Evolutionary conservation across 192 early-diverging fungal genomes (phyloP).

Genomic region (Pilaira anomala): DNA sequence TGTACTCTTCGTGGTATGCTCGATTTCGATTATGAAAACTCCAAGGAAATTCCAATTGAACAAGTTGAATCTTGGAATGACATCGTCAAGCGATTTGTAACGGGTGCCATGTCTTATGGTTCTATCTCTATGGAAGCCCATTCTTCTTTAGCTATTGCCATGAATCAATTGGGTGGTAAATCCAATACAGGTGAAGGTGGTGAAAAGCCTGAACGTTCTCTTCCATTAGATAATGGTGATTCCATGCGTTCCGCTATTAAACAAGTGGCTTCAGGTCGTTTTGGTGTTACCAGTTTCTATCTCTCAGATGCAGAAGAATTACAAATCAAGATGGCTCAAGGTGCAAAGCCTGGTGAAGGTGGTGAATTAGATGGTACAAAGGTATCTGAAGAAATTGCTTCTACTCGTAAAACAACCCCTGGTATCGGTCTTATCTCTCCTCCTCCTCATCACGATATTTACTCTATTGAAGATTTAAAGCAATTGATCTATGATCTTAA

Average conservation of each 20-base stretch:
- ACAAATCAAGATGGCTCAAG: constrained; percentile 99
- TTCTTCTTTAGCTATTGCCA: constrained; percentile 87
- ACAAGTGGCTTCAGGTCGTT: constrained; percentile 97
- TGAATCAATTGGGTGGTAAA: constrained; percentile 97
- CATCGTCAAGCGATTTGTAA: constrained; percentile 95
- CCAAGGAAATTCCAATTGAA: constrained; percentile 78
- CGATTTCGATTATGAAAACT: constrained; percentile 79
- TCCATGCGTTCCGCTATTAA: constrained; percentile 94
- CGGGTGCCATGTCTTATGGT: constrained; percentile 98
- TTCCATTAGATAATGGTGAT: constrained; percentile 68
- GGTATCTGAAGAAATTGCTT: constrained; percentile 72
- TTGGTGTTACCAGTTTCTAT: constrained; percentile 96
- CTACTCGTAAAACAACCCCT: constrained; percentile 91
- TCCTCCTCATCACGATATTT: constrained; percentile 98
- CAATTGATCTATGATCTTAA: constrained; percentile 98
- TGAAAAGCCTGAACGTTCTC: constrained; percentile 87
- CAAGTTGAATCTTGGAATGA: constrained; percentile 96
- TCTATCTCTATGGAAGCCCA: constrained; percentile 97
- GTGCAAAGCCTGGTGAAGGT: constrained; percentile 98
- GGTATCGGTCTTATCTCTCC: constrained; percentile 97
- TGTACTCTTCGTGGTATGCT: constrained; percentile 95
- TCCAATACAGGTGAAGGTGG: constrained; percentile 99
- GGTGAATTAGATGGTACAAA: constrained; percentile 71
- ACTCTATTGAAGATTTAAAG: constrained; percentile 98
- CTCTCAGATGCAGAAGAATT: constrained; percentile 94